These are phyloP conservation scores for Colletotrichum paranaense DNA, from an alignment of 2,329 filamentous ascomycete species.

Conservation along the genomic window DNA sequence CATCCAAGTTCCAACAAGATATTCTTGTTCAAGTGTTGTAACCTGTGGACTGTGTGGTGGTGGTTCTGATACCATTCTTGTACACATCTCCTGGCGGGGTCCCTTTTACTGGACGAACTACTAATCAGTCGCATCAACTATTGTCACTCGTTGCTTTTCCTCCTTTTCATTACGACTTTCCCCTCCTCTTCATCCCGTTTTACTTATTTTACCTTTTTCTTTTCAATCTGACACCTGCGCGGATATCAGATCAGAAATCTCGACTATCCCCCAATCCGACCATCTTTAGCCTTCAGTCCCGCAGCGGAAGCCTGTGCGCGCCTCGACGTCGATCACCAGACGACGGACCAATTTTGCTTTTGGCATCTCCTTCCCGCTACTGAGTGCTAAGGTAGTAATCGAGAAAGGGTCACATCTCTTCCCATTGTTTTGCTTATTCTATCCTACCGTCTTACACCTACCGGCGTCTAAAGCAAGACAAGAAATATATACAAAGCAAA, in stretches of 20 bases:
- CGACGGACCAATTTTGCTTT: background rate
- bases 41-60: background rate
- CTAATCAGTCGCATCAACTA: background rate
- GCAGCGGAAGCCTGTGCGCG: conserved; percentile 19
- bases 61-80: background rate
- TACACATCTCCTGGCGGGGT: background rate
- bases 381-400: background rate
- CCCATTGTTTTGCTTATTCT: background rate
- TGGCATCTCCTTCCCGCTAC: background rate
- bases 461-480: background rate
- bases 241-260: background rate
- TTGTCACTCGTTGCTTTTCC: conserved; percentile 4
- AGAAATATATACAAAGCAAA: background rate
- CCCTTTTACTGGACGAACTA: background rate
- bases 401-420: background rate
- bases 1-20: background rate
- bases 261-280: background rate
- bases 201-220: background rate
- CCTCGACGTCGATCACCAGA: conserved; percentile 20
- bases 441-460: background rate
- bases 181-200: background rate
- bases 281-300: background rate
- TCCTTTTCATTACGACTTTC: conserved; percentile 13
- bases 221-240: conserved; percentile 11
- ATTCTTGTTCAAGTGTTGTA: background rate